These are phyloP conservation scores for Eucalyptus decipiens DNA, from an alignment of 345 rosid species.

Conservation along the genomic window DNA sequence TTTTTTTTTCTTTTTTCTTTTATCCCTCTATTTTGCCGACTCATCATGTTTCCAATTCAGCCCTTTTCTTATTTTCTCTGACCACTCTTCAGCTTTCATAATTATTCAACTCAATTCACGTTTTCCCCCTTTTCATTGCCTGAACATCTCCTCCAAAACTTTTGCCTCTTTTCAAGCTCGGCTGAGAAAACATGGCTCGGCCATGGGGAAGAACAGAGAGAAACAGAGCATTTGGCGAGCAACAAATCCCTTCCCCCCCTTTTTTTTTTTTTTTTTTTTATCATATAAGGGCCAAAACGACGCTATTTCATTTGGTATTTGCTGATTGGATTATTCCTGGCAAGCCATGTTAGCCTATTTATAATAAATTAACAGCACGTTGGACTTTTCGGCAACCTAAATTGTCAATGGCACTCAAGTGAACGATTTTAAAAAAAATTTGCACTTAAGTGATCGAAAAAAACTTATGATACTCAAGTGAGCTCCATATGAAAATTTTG, in stretches of 20 bases:
- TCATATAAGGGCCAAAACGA: neutral
- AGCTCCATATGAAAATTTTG: too few relatives aligned
- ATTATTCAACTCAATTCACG: neutral
- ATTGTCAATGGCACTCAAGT: neutral
- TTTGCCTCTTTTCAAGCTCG: neutral
- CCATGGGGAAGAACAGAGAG: neutral
- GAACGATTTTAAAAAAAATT: neutral
- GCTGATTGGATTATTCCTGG: neutral
- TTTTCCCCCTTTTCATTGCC: neutral
- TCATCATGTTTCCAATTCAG: neutral
- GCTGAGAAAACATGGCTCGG: neutral
- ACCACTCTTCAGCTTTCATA: neutral
- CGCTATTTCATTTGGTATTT: neutral
- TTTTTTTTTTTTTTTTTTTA: neutral
- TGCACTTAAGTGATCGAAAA: rapidly evolving
- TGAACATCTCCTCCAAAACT: neutral
- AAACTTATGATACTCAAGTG: too few relatives aligned
- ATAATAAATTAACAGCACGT: neutral
- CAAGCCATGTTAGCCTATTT: neutral
- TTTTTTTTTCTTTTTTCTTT: too few relatives aligned
- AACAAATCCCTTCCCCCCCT: neutral
- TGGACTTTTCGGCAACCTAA: neutral
- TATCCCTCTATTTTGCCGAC: neutral
- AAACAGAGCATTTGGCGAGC: neutral
- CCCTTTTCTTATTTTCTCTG: neutral